Conservation (phyloP, 2,329 filamentous ascomycete genomes). For the Ascosphaera pollenicola region DNA sequence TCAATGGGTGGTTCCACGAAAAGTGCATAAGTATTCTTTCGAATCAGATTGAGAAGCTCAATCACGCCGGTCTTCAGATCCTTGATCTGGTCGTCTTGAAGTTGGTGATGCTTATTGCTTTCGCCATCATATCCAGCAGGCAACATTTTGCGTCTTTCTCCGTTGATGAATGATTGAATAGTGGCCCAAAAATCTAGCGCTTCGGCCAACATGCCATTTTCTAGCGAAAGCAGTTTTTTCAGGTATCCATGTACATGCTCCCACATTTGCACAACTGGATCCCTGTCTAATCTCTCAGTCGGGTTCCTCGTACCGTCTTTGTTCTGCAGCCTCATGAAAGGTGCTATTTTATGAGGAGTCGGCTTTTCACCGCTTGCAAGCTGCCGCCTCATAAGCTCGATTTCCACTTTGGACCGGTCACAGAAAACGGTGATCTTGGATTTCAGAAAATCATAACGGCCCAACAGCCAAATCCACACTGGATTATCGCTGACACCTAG, state of each 20-base stretch:
- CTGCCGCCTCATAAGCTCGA: constrained; percentile 69
- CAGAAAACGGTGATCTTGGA: constrained; percentile 59
- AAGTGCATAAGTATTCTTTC: constrained; percentile 58
- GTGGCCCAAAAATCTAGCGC: constrained; percentile 88
- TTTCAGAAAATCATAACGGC: constrained; percentile 73
- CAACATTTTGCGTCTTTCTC: constrained; percentile 56
- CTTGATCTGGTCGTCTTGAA: constrained; percentile 46
- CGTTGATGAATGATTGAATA: constrained; percentile 71
- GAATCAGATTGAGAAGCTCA: constrained; percentile 65
- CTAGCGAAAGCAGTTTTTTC: constrained; percentile 46
- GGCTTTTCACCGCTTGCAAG: constrained; percentile 56
- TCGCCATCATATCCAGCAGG: constrained; percentile 65
- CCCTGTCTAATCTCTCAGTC: constrained; percentile 46
- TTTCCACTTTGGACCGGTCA: constrained; percentile 74
- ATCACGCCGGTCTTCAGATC: constrained; percentile 57
- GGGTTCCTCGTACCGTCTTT: constrained; percentile 42
- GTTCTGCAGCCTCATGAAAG: constrained; percentile 52
- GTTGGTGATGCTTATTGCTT: constrained; percentile 57
- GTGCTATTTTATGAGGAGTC: constrained; percentile 43
- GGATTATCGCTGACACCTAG: constrained; percentile 89
- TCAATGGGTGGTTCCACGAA: constrained; percentile 78
- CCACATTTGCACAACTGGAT: constrained; percentile 76
- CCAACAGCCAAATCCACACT: constrained; percentile 88
- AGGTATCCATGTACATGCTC: constrained; percentile 64
- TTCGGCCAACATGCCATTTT: constrained; percentile 66